Percentiles rank a stretch among this genome's conserved stretches.
These are phyloP conservation scores for Vigna reflexopilosa DNA, from an alignment of 306 rosid species.

Conservation along the genomic window DNA sequence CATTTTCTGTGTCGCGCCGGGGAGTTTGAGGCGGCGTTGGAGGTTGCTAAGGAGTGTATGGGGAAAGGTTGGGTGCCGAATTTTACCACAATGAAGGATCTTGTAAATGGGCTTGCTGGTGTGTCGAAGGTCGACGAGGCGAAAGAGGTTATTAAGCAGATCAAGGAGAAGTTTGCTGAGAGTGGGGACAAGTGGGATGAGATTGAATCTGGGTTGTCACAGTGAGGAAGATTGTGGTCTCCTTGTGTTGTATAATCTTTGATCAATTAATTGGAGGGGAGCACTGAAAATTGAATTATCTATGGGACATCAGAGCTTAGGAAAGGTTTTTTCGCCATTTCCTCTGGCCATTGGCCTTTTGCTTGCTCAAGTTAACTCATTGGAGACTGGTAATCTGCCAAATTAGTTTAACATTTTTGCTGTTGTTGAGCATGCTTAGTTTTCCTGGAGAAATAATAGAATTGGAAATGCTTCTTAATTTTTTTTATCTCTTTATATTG, in stretches of 20 bases:
- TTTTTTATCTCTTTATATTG: slow-evolving; percentile 2
- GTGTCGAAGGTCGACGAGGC: slow-evolving; percentile 67
- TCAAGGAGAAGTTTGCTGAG: slow-evolving; percentile 68
- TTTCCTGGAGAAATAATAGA: slow-evolving; percentile 38
- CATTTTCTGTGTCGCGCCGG: slow-evolving; percentile 57
- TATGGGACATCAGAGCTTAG: slow-evolving; percentile 6
- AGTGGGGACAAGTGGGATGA: slow-evolving; percentile 69
- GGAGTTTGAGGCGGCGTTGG: slow-evolving; percentile 65
- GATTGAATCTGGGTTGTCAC: slow-evolving; percentile 72
- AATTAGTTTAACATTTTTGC: slow-evolving; percentile 23
- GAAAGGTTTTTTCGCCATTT: slow-evolving; percentile 30
- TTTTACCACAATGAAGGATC: slow-evolving; percentile 63
- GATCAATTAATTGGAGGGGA: slow-evolving; percentile 27
- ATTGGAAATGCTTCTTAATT: slow-evolving; percentile 22
- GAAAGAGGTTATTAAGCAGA: slow-evolving; percentile 57
- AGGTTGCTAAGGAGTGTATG: slow-evolving; percentile 62
- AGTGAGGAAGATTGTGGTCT: slow-evolving; percentile 41
- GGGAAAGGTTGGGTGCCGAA: slow-evolving; percentile 79
- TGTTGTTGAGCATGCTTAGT: neutral
- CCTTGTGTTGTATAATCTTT: slow-evolving; percentile 6
- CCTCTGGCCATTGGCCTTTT: slow-evolving; percentile 4
- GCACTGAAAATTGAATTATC: slow-evolving; percentile 10
- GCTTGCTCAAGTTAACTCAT: slow-evolving; percentile 7
- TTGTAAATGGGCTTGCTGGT: slow-evolving; percentile 76
- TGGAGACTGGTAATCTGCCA: slow-evolving; percentile 9